Conservation (phyloP, 148 eudicot species). For the Oxyria digyna region DNA sequence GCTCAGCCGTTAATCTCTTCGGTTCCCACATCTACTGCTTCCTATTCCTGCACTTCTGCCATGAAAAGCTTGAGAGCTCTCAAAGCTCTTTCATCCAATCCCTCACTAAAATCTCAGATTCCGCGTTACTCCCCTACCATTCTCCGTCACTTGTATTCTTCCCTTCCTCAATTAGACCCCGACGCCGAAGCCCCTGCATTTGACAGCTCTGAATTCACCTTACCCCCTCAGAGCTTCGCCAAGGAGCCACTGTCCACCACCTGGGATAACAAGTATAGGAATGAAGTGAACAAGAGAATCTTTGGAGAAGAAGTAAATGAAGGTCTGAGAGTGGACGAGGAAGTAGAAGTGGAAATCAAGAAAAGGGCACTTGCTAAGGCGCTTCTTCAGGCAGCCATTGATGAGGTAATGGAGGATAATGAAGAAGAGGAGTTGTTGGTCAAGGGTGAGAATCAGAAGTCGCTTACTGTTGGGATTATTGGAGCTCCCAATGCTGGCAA, state of each 20-base stretch:
- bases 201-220: slow-evolving; percentile 41
- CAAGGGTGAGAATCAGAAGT: slow-evolving; percentile 68
- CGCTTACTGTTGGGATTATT: slow-evolving; percentile 75
- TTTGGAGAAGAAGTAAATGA: slow-evolving; percentile 33
- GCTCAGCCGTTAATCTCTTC: not conserved
- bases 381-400: slow-evolving; percentile 56
- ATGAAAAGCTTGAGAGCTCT: slow-evolving; percentile 58
- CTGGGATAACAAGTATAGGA: slow-evolving; percentile 69
- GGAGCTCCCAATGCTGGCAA: slow-evolving; percentile 99
- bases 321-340: slow-evolving; percentile 17
- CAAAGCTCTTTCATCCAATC: slow-evolving; percentile 14
- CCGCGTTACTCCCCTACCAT: slow-evolving; percentile 18
- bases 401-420: slow-evolving; percentile 29
- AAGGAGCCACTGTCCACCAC: slow-evolving; percentile 10
- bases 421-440: slow-evolving; percentile 35
- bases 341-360: slow-evolving; percentile 26
- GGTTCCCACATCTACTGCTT: not conserved
- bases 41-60: not conserved
- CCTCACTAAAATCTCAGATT: slow-evolving; percentile 17
- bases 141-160: slow-evolving; percentile 28
- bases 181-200: slow-evolving; percentile 29
- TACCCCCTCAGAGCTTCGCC: slow-evolving; percentile 21
- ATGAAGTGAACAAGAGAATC: slow-evolving; percentile 32
- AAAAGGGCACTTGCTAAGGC: slow-evolving; percentile 44
- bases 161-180: slow-evolving; percentile 30